Conservation (phyloP, 306 rosid genomes). For the Pyrus betulifolia region DNA sequence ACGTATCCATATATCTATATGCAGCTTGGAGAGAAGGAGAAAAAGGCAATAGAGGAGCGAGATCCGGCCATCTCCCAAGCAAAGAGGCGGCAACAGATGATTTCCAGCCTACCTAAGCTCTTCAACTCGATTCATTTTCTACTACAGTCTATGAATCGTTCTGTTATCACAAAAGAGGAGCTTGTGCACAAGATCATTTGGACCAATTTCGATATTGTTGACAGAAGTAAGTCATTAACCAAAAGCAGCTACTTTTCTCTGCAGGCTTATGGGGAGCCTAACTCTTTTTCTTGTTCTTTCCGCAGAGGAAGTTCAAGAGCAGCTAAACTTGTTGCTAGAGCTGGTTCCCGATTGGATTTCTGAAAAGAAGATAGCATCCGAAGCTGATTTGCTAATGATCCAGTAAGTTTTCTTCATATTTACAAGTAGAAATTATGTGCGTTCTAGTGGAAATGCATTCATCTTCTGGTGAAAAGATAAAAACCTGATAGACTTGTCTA, state of each 20-base stretch:
- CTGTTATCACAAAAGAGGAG: constrained; percentile 61
- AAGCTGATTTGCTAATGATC: constrained; percentile 46
- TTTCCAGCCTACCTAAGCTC: constrained; percentile 67
- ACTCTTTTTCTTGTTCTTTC: constrained; percentile 7
- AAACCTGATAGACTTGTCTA: background rate
- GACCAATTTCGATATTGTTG: constrained; percentile 39
- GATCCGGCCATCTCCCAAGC: constrained; percentile 70
- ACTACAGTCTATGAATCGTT: constrained; percentile 43
- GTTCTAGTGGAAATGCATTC: background rate
- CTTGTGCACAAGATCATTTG: constrained; percentile 61
- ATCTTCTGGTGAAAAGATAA: background rate
- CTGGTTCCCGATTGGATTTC: constrained; percentile 81
- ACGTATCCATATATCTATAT: constrained; percentile 14
- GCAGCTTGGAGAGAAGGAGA: constrained; percentile 79
- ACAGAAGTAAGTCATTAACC: constrained; percentile 44
- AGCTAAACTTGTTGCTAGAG: constrained; percentile 53
- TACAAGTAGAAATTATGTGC: background rate
- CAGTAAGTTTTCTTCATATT: constrained; percentile 37
- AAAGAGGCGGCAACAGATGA: constrained; percentile 51
- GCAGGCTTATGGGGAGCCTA: constrained; percentile 14
- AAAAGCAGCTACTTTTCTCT: background rate
- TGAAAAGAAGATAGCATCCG: constrained; percentile 38
- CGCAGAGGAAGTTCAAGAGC: constrained; percentile 75
- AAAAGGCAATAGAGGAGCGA: constrained; percentile 52
- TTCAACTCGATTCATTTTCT: constrained; percentile 61